A percentile compares a stretch with the other conserved stretches of the same genome.
Conservation (phyloP, 495 filamentous ascomycete species). For the Mytilinidion resinicola region DNA sequence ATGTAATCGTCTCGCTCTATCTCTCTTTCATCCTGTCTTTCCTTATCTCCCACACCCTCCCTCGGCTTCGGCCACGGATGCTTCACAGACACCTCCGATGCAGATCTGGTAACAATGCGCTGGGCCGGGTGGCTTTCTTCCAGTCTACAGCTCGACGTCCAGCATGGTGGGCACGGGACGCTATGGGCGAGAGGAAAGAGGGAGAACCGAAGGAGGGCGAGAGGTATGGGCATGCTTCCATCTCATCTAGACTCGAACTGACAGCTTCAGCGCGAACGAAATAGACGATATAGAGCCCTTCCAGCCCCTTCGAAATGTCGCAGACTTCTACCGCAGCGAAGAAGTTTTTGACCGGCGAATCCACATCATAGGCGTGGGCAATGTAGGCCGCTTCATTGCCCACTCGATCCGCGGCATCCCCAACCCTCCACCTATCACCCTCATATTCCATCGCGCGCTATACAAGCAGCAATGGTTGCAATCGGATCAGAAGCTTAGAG, state of each 20-base stretch:
- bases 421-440: constrained; percentile 54
- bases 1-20: constrained; percentile 1
- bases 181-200: background rate
- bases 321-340: constrained; percentile 22
- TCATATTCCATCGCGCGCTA: constrained; percentile 46
- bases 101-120: constrained; percentile 21
- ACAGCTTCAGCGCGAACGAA: background rate
- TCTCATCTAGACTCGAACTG: background rate
- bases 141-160: background rate
- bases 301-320: background rate
- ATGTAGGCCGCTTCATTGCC: constrained; percentile 54
- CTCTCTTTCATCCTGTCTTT: constrained; percentile 26
- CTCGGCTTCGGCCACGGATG: constrained; percentile 30
- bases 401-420: constrained; percentile 51
- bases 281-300: background rate
- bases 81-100: constrained; percentile 20
- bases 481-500: constrained; percentile 25
- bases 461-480: constrained; percentile 34
- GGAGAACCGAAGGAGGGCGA: constrained; percentile 8
- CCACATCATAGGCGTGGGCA: constrained; percentile 55
- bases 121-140: constrained; percentile 26
- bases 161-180: constrained; percentile 11
- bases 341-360: constrained; percentile 33
- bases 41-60: constrained; percentile 17
- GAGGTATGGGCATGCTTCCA: background rate